These are phyloP conservation scores for Colletotrichum godetiae DNA, from an alignment of 2,329 filamentous ascomycete species.

Conservation along the genomic window DNA sequence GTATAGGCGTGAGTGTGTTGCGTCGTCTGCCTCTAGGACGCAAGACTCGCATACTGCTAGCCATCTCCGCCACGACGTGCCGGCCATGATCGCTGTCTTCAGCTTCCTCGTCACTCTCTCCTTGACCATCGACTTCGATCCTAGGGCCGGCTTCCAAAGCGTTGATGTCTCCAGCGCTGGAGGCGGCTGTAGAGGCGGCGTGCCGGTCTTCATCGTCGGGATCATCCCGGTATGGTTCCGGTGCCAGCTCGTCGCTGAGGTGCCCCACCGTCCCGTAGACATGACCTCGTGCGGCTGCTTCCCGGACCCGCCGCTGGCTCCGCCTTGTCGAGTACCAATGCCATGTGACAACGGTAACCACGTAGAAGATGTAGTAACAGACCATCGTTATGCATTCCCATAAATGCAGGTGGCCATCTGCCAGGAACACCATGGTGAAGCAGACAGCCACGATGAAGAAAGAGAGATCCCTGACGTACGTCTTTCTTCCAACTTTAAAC, in stretches of 20 bases:
- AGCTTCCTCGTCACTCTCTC: slow-evolving; percentile 54
- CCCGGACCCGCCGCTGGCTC: slow-evolving; percentile 69
- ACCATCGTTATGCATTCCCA: slow-evolving; percentile 97
- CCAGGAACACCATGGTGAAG: slow-evolving; percentile 89
- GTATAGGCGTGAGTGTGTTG: slow-evolving; percentile 85
- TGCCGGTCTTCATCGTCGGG: slow-evolving; percentile 55
- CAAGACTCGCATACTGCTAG: slow-evolving; percentile 91
- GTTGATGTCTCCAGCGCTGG: slow-evolving; percentile 50
- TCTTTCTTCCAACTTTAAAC: slow-evolving; percentile 89
- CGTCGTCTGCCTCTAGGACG: slow-evolving; percentile 74
- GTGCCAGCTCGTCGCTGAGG: slow-evolving; percentile 63
- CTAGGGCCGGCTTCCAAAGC: slow-evolving; percentile 57
- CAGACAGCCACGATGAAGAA: slow-evolving; percentile 91
- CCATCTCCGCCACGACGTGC: slow-evolving; percentile 83
- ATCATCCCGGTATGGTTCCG: slow-evolving; percentile 73
- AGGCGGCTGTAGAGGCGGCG: slow-evolving; percentile 33
- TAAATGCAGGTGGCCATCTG: slow-evolving; percentile 83
- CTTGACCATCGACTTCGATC: slow-evolving; percentile 58
- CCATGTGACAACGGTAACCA: slow-evolving; percentile 88
- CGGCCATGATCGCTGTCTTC: slow-evolving; percentile 67
- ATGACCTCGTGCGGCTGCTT: slow-evolving; percentile 79
- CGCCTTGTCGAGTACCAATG: slow-evolving; percentile 84
- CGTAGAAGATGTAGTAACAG: slow-evolving; percentile 89
- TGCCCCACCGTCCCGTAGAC: slow-evolving; percentile 70
- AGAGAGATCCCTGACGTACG: slow-evolving; percentile 89